Percentiles rank a stretch among this genome's conserved stretches.
Evolutionary conservation across 2,329 filamentous ascomycete genomes (phyloP).

Genomic region (Penicillium polonicum): DNA sequence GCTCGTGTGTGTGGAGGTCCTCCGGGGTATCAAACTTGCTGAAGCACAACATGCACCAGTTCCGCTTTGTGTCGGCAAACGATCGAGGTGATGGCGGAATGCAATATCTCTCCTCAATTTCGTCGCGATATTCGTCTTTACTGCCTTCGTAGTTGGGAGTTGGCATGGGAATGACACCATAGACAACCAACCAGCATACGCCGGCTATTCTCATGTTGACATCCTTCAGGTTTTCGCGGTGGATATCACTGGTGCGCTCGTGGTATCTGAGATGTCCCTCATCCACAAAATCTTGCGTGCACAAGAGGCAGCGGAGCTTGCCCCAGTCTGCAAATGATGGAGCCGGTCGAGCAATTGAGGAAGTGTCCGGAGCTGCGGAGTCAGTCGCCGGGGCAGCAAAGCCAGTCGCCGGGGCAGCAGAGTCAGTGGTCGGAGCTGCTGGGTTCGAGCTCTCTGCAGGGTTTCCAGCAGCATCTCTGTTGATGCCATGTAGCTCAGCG

Average conservation of each 20-base stretch:
- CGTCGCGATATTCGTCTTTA: neutral
- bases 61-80: neutral
- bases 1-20: neutral
- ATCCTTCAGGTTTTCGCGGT: neutral
- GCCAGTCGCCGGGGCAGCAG: neutral
- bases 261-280: constrained; percentile 58
- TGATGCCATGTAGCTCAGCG: constrained; percentile 62
- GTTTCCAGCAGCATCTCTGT: constrained; percentile 32
- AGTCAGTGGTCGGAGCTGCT: constrained; percentile 15
- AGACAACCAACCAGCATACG: neutral
- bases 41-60: neutral
- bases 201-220: neutral
- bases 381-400: neutral
- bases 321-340: constrained; percentile 62
- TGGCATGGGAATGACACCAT: neutral
- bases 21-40: neutral
- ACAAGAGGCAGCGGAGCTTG: constrained; percentile 61
- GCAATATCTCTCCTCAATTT: neutral
- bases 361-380: neutral
- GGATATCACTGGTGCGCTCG: neutral
- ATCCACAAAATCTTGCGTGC: constrained; percentile 58
- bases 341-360: constrained; percentile 39
- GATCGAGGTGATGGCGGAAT: neutral
- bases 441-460: constrained; percentile 23
- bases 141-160: neutral